Conservation (phyloP, 2,329 filamentous ascomycete genomes). For the Xenoacremonium recifei region DNA sequence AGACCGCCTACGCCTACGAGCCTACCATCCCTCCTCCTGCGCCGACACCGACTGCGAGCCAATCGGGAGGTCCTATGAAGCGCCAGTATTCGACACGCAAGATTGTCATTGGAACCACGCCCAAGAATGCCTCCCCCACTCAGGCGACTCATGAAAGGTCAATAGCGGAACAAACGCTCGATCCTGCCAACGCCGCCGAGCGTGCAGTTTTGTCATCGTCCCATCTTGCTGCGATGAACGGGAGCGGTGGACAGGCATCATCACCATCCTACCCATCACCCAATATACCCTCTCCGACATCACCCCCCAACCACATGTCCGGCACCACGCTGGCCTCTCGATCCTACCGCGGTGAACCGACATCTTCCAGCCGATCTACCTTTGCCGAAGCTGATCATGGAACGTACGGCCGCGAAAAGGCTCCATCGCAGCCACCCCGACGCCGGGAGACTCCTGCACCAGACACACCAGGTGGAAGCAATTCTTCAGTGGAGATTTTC, state of each 20-base stretch:
- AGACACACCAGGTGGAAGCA: conserved; percentile 56
- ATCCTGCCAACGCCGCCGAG: conserved; percentile 67
- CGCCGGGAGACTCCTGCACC: conserved; percentile 61
- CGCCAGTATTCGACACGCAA: conserved; percentile 76
- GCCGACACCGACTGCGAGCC: conserved; percentile 52
- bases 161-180: conserved; percentile 62
- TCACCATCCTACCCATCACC: conserved; percentile 58
- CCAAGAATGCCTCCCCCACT: conserved; percentile 76
- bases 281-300: conserved; percentile 70
- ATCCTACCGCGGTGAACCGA: conserved; percentile 58
- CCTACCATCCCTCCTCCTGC: conserved; percentile 51
- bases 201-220: conserved; percentile 66
- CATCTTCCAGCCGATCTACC: conserved; percentile 53
- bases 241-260: conserved; percentile 53
- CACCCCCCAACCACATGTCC: conserved; percentile 55
- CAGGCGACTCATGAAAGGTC: conserved; percentile 67
- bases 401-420: conserved; percentile 31
- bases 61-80: conserved; percentile 54
- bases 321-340: conserved; percentile 60
- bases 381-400: conserved; percentile 50
- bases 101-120: conserved; percentile 66
- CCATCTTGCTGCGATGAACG: conserved; percentile 69
- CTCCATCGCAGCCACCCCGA: conserved; percentile 43
- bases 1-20: conserved; percentile 53
- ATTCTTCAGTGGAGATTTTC: conserved; percentile 85